Percentiles rank a stretch among this genome's conserved stretches.
phyloP scores from a whole-genome alignment of 2,329 filamentous ascomycete genomes.

The Paecilomyces sp. region DNA sequence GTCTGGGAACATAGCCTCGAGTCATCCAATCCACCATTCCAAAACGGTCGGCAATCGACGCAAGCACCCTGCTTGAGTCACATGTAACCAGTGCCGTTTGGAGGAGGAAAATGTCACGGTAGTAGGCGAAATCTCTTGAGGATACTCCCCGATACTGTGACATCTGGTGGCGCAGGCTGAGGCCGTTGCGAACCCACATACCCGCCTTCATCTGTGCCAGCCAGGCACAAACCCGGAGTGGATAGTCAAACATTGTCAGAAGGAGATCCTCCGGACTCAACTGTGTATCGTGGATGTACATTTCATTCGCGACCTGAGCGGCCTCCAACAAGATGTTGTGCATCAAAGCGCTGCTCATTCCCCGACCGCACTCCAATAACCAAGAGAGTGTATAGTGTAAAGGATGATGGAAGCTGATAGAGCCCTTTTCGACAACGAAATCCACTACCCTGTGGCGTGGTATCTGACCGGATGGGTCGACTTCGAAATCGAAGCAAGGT shows the following conservation, averaged over 20 bases:
- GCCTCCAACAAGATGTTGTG: slow-evolving; percentile 65
- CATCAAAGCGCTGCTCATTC: slow-evolving; percentile 62
- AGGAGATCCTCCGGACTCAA: slow-evolving; percentile 66
- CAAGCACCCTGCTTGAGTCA: slow-evolving; percentile 73
- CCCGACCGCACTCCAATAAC: slow-evolving; percentile 83
- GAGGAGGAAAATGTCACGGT: slow-evolving; percentile 87
- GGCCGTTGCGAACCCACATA: slow-evolving; percentile 97
- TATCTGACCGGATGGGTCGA: slow-evolving; percentile 32
- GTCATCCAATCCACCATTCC: slow-evolving; percentile 82
- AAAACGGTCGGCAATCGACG: slow-evolving; percentile 85
- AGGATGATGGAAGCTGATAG: slow-evolving; percentile 95
- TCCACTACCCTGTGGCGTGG: slow-evolving; percentile 65
- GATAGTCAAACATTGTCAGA: slow-evolving; percentile 85
- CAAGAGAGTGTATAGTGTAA: slow-evolving; percentile 94
- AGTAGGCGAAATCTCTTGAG: slow-evolving; percentile 86
- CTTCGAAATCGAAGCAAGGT: slow-evolving; percentile 72
- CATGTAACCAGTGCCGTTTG: slow-evolving; percentile 87
- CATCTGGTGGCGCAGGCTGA: slow-evolving; percentile 91
- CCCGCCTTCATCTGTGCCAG: slow-evolving; percentile 95
- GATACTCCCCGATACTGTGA: slow-evolving; percentile 85
- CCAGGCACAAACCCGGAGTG: slow-evolving; percentile 90
- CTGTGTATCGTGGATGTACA: slow-evolving; percentile 54
- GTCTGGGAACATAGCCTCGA: slow-evolving; percentile 66
- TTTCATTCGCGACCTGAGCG: slow-evolving; percentile 42
- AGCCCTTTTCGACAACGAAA: slow-evolving; percentile 80